Evolutionary conservation across 2,329 filamentous ascomycete genomes (phyloP).

Genomic region (Lachnellula occidentalis): DNA sequence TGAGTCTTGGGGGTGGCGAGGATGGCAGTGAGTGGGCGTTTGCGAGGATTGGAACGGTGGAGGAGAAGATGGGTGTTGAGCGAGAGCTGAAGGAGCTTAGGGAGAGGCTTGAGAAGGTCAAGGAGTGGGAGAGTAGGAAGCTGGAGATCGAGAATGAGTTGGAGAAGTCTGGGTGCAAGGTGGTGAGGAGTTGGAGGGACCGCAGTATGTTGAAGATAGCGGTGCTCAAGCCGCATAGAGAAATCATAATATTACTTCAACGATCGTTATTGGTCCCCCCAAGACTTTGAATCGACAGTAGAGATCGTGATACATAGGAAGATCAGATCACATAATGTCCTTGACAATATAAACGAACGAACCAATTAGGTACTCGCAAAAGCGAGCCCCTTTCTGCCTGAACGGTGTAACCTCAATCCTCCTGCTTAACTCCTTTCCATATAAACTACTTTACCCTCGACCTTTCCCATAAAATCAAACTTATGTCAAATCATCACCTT

Average conservation of each 20-base stretch:
- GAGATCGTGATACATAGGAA: too few relatives aligned
- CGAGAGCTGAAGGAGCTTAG: slow-evolving; percentile 82
- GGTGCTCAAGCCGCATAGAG: background rate
- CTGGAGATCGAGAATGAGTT: slow-evolving; percentile 81
- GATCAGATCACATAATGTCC: background rate
- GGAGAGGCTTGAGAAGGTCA: slow-evolving; percentile 73
- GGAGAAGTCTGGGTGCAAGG: slow-evolving; percentile 35
- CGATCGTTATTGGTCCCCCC: background rate
- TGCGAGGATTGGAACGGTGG: slow-evolving; percentile 86
- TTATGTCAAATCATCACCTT: too few relatives aligned
- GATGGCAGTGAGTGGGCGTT: slow-evolving; percentile 86
- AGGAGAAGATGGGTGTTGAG: slow-evolving; percentile 89
- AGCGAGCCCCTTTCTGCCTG: background rate
- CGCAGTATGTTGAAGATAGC: slow-evolving; percentile 11
- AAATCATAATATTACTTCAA: background rate
- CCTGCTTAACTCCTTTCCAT: too few relatives aligned
- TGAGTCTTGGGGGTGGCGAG: slow-evolving; percentile 76
- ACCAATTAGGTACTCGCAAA: background rate
- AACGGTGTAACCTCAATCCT: too few relatives aligned
- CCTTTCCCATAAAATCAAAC: too few relatives aligned
- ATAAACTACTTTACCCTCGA: too few relatives aligned
- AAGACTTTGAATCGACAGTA: background rate
- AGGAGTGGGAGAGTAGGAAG: slow-evolving; percentile 73
- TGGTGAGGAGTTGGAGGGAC: slow-evolving; percentile 20
- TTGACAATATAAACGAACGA: background rate